Conservation (phyloP, 176 grass and related monocot species). For the Phoenix dactylifera region DNA sequence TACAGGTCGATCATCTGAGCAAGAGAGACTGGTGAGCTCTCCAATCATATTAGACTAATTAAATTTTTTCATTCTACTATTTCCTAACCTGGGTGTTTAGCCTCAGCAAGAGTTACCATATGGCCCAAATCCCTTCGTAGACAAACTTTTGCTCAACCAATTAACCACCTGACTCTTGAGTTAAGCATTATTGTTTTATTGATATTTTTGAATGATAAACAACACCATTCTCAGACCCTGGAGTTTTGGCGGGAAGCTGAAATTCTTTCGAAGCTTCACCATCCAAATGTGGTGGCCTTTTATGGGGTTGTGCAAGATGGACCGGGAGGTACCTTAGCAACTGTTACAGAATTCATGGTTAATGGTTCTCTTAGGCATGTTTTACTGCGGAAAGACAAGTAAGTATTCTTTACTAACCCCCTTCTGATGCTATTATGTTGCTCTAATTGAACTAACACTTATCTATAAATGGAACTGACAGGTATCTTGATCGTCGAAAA, state of each 20-base stretch:
- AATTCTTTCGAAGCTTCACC: conserved; percentile 87
- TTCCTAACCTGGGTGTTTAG: no score
- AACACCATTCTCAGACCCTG: conserved; percentile 39
- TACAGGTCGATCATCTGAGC: conserved; percentile 78
- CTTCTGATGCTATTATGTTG: no score
- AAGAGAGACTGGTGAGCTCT: conserved; percentile 80
- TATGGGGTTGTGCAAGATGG: conserved; percentile 90
- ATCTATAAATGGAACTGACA: conserved; percentile 23
- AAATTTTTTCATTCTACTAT: no score
- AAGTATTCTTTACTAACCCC: conserved; percentile 9
- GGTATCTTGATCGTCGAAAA: conserved; percentile 79
- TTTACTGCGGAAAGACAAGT: conserved; percentile 94
- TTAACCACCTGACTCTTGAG: neutral
- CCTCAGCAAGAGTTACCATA: no score
- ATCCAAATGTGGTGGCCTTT: conserved; percentile 94
- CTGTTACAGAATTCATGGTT: conserved; percentile 96
- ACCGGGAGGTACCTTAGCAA: conserved; percentile 77
- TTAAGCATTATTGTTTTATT: no score
- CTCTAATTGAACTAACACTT: no score
- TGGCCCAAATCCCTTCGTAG: neutral
- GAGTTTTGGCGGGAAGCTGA: conserved; percentile 99
- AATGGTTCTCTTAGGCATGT: conserved; percentile 97
- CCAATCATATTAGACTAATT: neutral
- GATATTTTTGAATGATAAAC: no score
- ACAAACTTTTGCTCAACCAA: neutral